Evolutionary conservation across 164 flowering plant species (phyloP).

Genomic region (Pachysandra terminalis): DNA sequence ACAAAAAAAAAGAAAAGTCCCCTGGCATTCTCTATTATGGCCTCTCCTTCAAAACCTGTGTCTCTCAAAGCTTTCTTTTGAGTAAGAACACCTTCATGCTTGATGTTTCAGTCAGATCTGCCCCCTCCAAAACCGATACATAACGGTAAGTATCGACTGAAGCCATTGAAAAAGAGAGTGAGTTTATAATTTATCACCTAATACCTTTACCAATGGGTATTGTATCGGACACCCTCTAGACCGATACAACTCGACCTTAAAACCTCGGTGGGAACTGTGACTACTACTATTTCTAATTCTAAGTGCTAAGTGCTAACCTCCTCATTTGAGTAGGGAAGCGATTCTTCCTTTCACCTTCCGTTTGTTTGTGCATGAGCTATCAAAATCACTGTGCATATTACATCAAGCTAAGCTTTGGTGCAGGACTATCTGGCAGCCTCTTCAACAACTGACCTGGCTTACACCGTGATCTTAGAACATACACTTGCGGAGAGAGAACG

Average conservation of each 20-base stretch:
- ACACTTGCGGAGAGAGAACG: constrained; percentile 96
- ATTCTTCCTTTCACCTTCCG: background rate
- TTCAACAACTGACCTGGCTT: constrained; percentile 81
- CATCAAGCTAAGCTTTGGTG: constrained; percentile 5
- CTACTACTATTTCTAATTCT: too few species aligned
- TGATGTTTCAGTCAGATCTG: background rate
- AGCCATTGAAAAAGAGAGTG: too few species aligned
- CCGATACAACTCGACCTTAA: too few species aligned
- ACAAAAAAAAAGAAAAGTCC: too few species aligned
- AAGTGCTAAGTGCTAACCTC: background rate
- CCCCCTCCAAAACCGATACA: too few species aligned
- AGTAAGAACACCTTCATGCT: background rate
- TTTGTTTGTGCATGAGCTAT: background rate
- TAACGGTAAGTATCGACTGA: too few species aligned
- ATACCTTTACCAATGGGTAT: too few species aligned
- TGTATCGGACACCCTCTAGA: too few species aligned
- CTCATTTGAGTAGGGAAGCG: background rate
- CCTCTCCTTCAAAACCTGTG: too few species aligned
- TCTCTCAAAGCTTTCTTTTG: background rate
- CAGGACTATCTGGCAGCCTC: constrained; percentile 87
- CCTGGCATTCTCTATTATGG: background rate
- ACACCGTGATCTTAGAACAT: constrained; percentile 79
- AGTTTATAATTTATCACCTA: too few species aligned
- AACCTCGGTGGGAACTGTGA: too few species aligned
- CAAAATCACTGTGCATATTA: background rate